A percentile compares a stretch with the other conserved stretches of the same genome.
Evolutionary conservation across 2,329 filamentous ascomycete species (phyloP).

Genomic region (Coniochaeta hoffmannii): DNA sequence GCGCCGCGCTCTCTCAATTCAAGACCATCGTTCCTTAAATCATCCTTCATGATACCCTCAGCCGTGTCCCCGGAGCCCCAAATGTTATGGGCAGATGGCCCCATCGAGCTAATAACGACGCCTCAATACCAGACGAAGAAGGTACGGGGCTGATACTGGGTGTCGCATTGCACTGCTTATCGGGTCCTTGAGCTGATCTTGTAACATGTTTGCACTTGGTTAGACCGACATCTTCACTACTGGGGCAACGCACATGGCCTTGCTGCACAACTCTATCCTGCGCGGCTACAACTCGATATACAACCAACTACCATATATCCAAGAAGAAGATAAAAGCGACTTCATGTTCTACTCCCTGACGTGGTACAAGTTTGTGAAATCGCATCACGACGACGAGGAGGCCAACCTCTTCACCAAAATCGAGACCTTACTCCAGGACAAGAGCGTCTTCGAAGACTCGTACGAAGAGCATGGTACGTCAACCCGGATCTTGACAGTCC

Average conservation of each 20-base stretch:
- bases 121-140: conserved; percentile 1
- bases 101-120: background rate
- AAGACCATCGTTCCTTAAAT: background rate
- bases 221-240: conserved; percentile 51
- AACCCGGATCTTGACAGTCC: background rate
- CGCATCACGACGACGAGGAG: conserved; percentile 56
- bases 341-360: conserved; percentile 52
- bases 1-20: background rate
- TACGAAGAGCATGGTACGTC: conserved; percentile 46
- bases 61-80: background rate
- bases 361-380: conserved; percentile 51
- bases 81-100: background rate
- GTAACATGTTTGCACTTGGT: background rate
- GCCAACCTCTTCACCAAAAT: conserved; percentile 47
- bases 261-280: conserved; percentile 56
- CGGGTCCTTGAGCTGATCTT: background rate
- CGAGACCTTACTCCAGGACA: conserved; percentile 41
- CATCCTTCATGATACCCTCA: background rate
- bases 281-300: conserved; percentile 59
- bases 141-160: background rate
- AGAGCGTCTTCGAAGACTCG: conserved; percentile 42
- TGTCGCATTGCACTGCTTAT: background rate
- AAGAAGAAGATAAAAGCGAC: conserved; percentile 42
- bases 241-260: conserved; percentile 53
- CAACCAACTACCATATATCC: conserved; percentile 46